Evolutionary conservation across 2,329 filamentous ascomycete genomes (phyloP), one percentile per base, ranked within the genome.

Genomic region (Colletotrichum aenigma): DNA sequence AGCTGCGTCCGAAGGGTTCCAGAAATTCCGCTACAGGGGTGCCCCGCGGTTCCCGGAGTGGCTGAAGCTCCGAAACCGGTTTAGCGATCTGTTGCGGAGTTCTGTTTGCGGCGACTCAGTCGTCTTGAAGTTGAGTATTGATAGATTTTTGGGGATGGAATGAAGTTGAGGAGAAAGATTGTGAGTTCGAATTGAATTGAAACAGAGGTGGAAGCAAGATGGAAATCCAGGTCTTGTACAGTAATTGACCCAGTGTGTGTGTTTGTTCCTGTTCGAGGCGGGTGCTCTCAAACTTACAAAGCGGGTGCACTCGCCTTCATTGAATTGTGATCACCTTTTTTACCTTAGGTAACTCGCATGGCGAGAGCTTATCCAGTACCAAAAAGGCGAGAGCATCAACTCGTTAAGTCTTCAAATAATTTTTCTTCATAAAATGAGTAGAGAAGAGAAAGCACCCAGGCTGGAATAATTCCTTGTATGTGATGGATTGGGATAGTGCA

Each of bases 11-110:
- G 52, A 36, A 36, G 26, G 61, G 58, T 74, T 74, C 71, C 71
- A 74, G 71, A 73, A 72, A 56, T 66, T 71, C 64, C 67, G 58
- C 67, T 12, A 18, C 52, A 68, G 32, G 66, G 66, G 28, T 68
- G 18, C 18, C 16, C 30, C 28, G 30, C 58, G 58, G 58, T 30
- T 61, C n/a, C 18, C 26, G 30, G 58, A 8, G 30, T 32, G 30
- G 30, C 58, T 61, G 24, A 21, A 13, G 58, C 28, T 74, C 72
- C 72, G 72, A 72, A 72, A 75, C 61, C 61, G 68, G 72, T 61
- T 75, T 66, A 66, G 72, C 62, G 36, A 75, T 21, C 43, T 24
- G 15, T 15, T 70, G 68, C 52, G 36, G 36, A 38, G 61, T 2
- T n/a, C 34, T 26, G 32, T 48, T 32, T 56, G 28, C 18, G 30